Percentiles rank a stretch among this genome's conserved stretches.
These are phyloP conservation scores for Rhizomucor miehei DNA, from an alignment of 371 early-diverging fungal genomes.

Conservation along the genomic window DNA sequence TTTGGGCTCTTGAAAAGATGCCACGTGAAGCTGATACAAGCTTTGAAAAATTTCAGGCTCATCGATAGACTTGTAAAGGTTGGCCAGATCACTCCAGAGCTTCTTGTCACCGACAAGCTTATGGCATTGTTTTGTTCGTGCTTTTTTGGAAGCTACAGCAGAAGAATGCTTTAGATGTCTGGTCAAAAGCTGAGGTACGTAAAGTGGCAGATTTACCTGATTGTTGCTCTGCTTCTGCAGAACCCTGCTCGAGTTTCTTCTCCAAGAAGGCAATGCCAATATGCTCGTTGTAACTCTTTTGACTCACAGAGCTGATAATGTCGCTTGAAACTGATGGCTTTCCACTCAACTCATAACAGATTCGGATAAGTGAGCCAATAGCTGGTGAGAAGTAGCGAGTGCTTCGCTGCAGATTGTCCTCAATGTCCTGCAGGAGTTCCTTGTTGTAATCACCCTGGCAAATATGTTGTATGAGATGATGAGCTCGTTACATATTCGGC, in stretches of 20 bases:
- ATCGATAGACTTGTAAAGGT: conserved; percentile 60
- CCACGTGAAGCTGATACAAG: conserved; percentile 53
- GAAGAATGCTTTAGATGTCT: background rate
- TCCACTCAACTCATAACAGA: conserved; percentile 48
- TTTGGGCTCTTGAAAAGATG: conserved; percentile 38
- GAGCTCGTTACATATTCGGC: no score
- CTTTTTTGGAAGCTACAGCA: conserved; percentile 7
- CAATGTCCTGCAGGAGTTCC: conserved; percentile 28
- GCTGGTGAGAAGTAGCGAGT: conserved; percentile 44
- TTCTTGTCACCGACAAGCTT: conserved; percentile 8
- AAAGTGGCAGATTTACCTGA: conserved; percentile 2
- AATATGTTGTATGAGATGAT: no score
- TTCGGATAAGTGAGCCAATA: conserved; percentile 52
- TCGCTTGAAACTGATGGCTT: conserved; percentile 21
- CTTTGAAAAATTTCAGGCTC: conserved; percentile 61
- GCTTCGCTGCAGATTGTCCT: conserved; percentile 26
- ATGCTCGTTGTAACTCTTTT: conserved; percentile 55
- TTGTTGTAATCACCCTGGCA: conserved; percentile 26
- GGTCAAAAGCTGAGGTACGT: no score
- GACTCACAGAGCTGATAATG: conserved; percentile 33
- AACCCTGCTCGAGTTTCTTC: conserved; percentile 24
- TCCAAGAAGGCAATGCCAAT: conserved; percentile 57
- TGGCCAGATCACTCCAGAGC: conserved; percentile 61
- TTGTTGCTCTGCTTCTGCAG: conserved; percentile 13
- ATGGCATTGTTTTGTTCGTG: background rate